Evolutionary conservation across 495 filamentous ascomycete genomes (phyloP), one percentile per base, ranked within the genome.

Genomic region (Aspergillus mulundensis): DNA sequence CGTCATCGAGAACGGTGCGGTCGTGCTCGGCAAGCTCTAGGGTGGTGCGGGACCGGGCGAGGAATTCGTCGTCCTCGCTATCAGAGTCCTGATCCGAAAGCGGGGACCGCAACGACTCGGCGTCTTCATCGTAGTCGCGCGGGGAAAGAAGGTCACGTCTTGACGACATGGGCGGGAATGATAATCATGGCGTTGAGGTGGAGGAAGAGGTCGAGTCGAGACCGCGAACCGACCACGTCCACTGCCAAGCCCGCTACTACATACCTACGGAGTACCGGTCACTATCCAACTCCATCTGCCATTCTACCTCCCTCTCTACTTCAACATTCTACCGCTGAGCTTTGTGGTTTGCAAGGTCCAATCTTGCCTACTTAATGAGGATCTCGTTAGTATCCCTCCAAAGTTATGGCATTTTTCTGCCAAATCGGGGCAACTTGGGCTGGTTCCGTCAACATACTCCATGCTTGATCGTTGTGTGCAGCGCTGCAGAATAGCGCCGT

Each of bases 1-100:
- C 92, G 58, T 94, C 89, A 41, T 87, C 80, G 56, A 96, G 68
- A 0, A 96, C 85, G n/a, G 84, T 78, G 44, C 82, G 79, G 64
- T 95, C 91, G 67, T 87, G 82, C 21, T 82, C 77, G 12, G 81
- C 75, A 23, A 90, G 74, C 65, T 95, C 90, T 43, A 80, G 70
- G 58, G 87, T 89, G 46, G 82, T 88, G 14, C 87, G 79, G 28
- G 82, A 81, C 11, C 78, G 78, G 51, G 78, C 73, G 23, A 85
- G 73, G 52, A 87, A 74, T 56, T 86, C 80, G 65, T 91, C 88
- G 63, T 89, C 86, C 57, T 90, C 87, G 65, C 82, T 87, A 63
- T 90, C 87, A 57, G 83, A 89, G 67, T 89, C 86, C 67, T 88
- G 86, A 60, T 87, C 85, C 63, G 82, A 85, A 8, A 40, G 12